Conservation (phyloP, 1,284 basidiomycete genomes). For the Dichomitus squalens region DNA sequence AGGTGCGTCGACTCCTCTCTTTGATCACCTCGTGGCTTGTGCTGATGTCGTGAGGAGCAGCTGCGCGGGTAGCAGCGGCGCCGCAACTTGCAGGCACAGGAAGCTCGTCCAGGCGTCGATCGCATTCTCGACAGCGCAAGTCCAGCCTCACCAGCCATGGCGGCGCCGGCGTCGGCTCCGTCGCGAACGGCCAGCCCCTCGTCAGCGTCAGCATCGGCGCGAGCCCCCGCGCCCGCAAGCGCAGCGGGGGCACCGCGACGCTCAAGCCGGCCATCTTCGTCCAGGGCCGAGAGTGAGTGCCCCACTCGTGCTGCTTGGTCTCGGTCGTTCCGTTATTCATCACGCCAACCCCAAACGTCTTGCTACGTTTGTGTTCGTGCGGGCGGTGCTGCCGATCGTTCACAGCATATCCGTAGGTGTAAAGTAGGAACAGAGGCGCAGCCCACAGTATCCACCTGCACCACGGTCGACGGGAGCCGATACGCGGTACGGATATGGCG, state of each 20-base stretch:
- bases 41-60: conserved; percentile 15
- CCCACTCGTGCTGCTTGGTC: conserved; percentile 9
- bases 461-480: not conserved
- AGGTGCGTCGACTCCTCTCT: conserved; percentile 43
- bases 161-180: not conserved
- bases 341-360: not conserved
- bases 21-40: not conserved
- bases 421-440: conserved; percentile 12
- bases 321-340: not conserved
- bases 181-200: conserved; percentile 20
- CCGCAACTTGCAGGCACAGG: conserved; percentile 6
- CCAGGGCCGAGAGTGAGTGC: conserved; percentile 31
- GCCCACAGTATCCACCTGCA: not conserved
- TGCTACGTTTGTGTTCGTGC: not conserved
- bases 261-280: conserved; percentile 35
- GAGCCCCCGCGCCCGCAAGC: conserved; percentile 27
- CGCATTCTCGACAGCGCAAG: conserved; percentile 24
- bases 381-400: conserved; percentile 10
- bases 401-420: conserved; percentile 20
- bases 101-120: conserved; percentile 22
- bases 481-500: not conserved
- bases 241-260: conserved; percentile 28
- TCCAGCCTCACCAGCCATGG: conserved; percentile 5
- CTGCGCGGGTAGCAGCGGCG: conserved; percentile 30
- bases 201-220: conserved; percentile 32